Conservation (phyloP, 768 basidiomycete species). For the Sistotremastrum niveocremeum region DNA sequence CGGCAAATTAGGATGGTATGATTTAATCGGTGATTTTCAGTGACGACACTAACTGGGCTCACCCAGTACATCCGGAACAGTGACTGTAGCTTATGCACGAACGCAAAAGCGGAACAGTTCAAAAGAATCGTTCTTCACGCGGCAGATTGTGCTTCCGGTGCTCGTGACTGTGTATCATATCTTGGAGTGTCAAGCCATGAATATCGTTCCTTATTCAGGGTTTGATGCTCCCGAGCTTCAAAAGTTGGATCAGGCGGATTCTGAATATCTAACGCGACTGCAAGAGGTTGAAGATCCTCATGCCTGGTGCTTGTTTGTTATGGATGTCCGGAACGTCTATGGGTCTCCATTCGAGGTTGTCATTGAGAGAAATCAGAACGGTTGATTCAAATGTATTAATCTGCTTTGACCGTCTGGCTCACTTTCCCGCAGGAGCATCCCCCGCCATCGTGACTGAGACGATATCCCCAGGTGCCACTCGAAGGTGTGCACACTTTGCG, state of each 20-base stretch:
- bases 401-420: neutral
- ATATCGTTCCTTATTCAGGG: slow-evolving; percentile 53
- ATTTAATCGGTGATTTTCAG: slow-evolving; percentile 7
- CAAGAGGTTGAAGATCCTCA: slow-evolving; percentile 34
- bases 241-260: slow-evolving; percentile 12
- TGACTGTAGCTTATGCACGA: slow-evolving; percentile 73
- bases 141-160: slow-evolving; percentile 79
- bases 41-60: slow-evolving; percentile 6
- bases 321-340: slow-evolving; percentile 89
- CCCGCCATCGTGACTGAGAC: slow-evolving; percentile 34
- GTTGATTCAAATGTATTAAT: slow-evolving; percentile 20
- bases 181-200: slow-evolving; percentile 77
- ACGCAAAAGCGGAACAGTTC: slow-evolving; percentile 16
- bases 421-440: slow-evolving; percentile 18
- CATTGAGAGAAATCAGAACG: slow-evolving; percentile 53
- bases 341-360: slow-evolving; percentile 84
- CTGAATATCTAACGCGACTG: slow-evolving; percentile 14
- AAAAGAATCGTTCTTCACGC: slow-evolving; percentile 59
- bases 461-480: slow-evolving; percentile 71
- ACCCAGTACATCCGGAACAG: slow-evolving; percentile 56
- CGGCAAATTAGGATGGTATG: slow-evolving; percentile 89
- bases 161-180: slow-evolving; percentile 93
- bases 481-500: slow-evolving; percentile 25
- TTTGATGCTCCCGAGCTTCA: slow-evolving; percentile 9
- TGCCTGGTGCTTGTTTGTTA: slow-evolving; percentile 75